Base-by-base conservation (phyloP, 352 stramenopile genomes). In the Sclerospora graminicola region DNA sequence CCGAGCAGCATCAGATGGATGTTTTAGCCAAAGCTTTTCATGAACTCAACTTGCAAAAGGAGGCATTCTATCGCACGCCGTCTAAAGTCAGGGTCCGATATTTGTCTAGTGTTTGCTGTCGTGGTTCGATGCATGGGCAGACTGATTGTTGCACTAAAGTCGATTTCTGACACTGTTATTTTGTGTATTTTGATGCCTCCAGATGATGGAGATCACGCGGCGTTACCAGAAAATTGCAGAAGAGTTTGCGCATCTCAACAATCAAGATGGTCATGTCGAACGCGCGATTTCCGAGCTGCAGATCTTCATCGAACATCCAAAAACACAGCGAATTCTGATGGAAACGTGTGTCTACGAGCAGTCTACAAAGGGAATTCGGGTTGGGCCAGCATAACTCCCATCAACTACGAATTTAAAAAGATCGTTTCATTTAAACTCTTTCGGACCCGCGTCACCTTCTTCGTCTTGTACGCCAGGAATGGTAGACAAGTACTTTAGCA, bases 171-270 rank as follows among this genome's bases (percentile, higher is more conserved):
- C 14, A n/a, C n/a, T n/a, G n/a, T n/a, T n/a, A 23, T 27, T 15
- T 51, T 31, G 8, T 28, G 7, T 42, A 20, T 39, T 9, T 16
- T 27, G 45, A 42, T 37, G 2, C 19, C 42, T 41, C 23, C 47
- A 89, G 77, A 80, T 89, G 71, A 66, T 73, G 10, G 77, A 85
- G 30, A 87, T 89, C 45, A 84, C 69, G 26, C 57, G 60, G 6
- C 69, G 68, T 13, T 89, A 89, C 33, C 74, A 89, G 42, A 53
- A 69, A 32, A 66, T 89, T 24, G 77, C 74, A 8, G 74, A 89
- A 41, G 48, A 74, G n/a, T 74, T 74, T 40, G 69, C 72, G 28
- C 65, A 82, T n/a, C 59, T 59, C 8, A 69, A 79, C 37, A 78
- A 63, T 26, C 54, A 70, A 10, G 71, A 89, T 5, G 77, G 74